These are phyloP conservation scores for Penicillium crystallinum DNA, from an alignment of 495 filamentous ascomycete species.

Conservation along the genomic window DNA sequence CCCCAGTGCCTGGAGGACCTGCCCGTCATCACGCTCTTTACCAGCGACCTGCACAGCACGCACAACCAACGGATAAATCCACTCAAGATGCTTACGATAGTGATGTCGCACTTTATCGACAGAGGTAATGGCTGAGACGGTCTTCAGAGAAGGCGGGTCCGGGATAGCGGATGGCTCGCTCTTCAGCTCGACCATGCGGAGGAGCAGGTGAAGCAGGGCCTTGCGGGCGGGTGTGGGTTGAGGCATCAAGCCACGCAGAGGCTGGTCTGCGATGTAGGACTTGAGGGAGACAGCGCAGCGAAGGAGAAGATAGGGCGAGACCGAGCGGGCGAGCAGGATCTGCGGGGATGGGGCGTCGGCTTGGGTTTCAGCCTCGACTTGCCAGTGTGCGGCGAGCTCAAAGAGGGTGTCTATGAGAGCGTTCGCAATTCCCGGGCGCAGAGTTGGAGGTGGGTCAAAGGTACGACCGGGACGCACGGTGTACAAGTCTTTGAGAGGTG, in stretches of 20 bases:
- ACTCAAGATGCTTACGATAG: conserved; percentile 68
- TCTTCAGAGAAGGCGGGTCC: conserved; percentile 42
- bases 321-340: conserved; percentile 64
- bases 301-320: conserved; percentile 79
- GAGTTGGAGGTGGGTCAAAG: conserved; percentile 57
- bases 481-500: conserved; percentile 59
- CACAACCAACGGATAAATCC: conserved; percentile 77
- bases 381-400: conserved; percentile 54
- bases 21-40: conserved; percentile 53
- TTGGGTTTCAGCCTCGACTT: conserved; percentile 11
- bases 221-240: conserved; percentile 76
- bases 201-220: conserved; percentile 69
- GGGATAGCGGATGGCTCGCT: conserved; percentile 70
- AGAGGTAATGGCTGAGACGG: conserved; percentile 36
- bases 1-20: conserved; percentile 55
- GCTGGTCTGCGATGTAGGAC: conserved; percentile 85
- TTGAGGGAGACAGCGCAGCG: conserved; percentile 74
- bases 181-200: conserved; percentile 55
- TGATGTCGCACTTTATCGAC: conserved; percentile 7
- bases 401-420: conserved; percentile 77
- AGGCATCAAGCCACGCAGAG: conserved; percentile 85
- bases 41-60: conserved; percentile 64
- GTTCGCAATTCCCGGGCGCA: conserved; percentile 69
- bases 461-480: conserved; percentile 64
- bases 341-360: conserved; percentile 20